Evolutionary conservation across 495 filamentous ascomycete genomes (phyloP).

Genomic region (Neurospora cerealis): DNA sequence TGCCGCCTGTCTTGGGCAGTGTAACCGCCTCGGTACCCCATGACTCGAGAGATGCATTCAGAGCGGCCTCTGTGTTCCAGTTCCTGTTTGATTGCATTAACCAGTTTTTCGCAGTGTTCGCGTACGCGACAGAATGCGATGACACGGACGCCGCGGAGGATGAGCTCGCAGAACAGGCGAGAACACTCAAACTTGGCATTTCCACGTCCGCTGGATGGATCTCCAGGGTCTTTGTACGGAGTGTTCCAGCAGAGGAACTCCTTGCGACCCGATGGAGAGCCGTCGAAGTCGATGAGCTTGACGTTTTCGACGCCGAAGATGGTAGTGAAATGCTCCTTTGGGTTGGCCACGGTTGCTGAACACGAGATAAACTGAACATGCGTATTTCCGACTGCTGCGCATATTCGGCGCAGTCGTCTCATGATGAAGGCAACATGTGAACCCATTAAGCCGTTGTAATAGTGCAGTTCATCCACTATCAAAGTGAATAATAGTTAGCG

Average conservation of each 20-base stretch:
- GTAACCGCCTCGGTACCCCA: constrained; percentile 95
- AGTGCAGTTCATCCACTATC: constrained; percentile 73
- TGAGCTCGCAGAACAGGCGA: constrained; percentile 79
- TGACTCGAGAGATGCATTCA: constrained; percentile 70
- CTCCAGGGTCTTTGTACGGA: constrained; percentile 81
- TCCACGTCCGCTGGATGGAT: constrained; percentile 78
- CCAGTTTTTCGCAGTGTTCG: constrained; percentile 77
- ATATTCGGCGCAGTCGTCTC: constrained; percentile 79
- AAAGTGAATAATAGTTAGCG: not conserved
- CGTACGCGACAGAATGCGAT: constrained; percentile 88
- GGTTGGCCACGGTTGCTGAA: constrained; percentile 94
- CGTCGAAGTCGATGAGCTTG: constrained; percentile 76
- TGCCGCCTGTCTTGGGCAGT: constrained; percentile 83
- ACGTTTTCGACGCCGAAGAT: constrained; percentile 84
- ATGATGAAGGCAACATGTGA: constrained; percentile 93
- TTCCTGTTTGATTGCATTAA: constrained; percentile 71
- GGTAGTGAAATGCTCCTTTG: constrained; percentile 80
- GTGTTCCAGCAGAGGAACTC: constrained; percentile 99
- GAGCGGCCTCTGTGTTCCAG: constrained; percentile 58
- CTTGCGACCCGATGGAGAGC: constrained; percentile 82
- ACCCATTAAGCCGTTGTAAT: constrained; percentile 92
- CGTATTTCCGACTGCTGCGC: constrained; percentile 82
- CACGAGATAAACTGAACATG: constrained; percentile 92
- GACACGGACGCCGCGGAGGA: constrained; percentile 80
- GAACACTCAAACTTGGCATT: constrained; percentile 77